Conservation (phyloP, 2,329 filamentous ascomycete genomes). For the Pestalotiopsis fici region DNA sequence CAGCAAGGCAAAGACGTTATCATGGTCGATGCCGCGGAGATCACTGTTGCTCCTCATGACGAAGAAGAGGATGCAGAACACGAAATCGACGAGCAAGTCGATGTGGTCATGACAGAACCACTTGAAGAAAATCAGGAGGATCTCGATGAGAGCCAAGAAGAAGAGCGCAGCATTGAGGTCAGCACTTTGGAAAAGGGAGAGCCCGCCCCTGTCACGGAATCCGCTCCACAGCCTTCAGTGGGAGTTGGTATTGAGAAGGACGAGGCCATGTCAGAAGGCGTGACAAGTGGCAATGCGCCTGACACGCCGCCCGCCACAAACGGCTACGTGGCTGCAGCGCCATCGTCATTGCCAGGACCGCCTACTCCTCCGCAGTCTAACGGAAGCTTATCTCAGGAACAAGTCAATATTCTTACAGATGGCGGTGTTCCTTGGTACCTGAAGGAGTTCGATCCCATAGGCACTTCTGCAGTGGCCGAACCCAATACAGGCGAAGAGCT, state of each 20-base stretch:
- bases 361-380: slow-evolving; percentile 70
- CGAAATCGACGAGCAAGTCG: slow-evolving; percentile 34
- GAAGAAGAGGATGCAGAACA: slow-evolving; percentile 21
- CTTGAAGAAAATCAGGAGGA: slow-evolving; percentile 35
- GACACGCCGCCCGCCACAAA: slow-evolving; percentile 51
- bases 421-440: slow-evolving; percentile 91
- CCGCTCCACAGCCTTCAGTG: background rate
- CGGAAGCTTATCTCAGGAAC: slow-evolving; percentile 52
- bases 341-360: slow-evolving; percentile 43
- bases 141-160: slow-evolving; percentile 34
- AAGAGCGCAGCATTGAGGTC: slow-evolving; percentile 46
- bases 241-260: background rate
- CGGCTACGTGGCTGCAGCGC: slow-evolving; percentile 39
- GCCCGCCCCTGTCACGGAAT: slow-evolving; percentile 25
- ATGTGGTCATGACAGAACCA: slow-evolving; percentile 37
- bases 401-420: slow-evolving; percentile 56
- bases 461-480: slow-evolving; percentile 79
- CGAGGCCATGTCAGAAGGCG: slow-evolving; percentile 22
- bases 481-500: slow-evolving; percentile 73
- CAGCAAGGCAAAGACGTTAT: slow-evolving; percentile 46
- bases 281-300: slow-evolving; percentile 29
- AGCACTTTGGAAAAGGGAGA: slow-evolving; percentile 39
- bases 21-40: slow-evolving; percentile 54
- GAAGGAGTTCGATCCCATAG: slow-evolving; percentile 74
- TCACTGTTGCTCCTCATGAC: slow-evolving; percentile 40